phyloP scores from a whole-genome alignment of 2,329 filamentous ascomycete species.

The Talaromyces verruculosus region DNA sequence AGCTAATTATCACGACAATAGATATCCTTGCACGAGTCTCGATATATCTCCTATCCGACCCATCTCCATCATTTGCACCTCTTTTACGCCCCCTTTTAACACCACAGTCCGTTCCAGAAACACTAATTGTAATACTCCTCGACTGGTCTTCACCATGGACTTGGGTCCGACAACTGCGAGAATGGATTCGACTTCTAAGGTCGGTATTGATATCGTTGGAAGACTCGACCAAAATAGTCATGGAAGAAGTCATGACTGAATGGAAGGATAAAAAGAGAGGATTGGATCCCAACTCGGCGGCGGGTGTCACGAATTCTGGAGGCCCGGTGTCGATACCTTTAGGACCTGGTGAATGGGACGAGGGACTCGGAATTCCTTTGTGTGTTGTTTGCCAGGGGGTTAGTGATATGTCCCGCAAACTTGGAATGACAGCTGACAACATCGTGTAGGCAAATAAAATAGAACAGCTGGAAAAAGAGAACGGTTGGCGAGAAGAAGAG shows the following conservation, averaged over 20 bases:
- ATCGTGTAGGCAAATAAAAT: slow-evolving; percentile 73
- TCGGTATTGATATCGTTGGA: slow-evolving; percentile 73
- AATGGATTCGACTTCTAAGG: slow-evolving; percentile 83
- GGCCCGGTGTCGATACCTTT: slow-evolving; percentile 71
- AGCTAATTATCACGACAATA: slow-evolving; percentile 36
- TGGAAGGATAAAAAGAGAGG: slow-evolving; percentile 77
- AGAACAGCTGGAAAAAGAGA: slow-evolving; percentile 82
- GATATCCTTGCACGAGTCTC: slow-evolving; percentile 89
- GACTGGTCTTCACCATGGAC: slow-evolving; percentile 94
- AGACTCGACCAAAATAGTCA: slow-evolving; percentile 72
- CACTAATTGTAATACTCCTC: slow-evolving; percentile 83
- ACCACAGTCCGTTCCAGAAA: slow-evolving; percentile 78
- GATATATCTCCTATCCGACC: slow-evolving; percentile 82
- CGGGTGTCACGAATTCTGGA: slow-evolving; percentile 60
- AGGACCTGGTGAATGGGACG: slow-evolving; percentile 90
- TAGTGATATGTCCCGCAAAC: slow-evolving; percentile 28
- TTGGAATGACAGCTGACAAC: slow-evolving; percentile 4
- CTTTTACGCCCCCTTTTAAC: slow-evolving; percentile 83
- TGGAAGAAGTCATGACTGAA: slow-evolving; percentile 80
- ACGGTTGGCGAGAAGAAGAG: slow-evolving; percentile 91
- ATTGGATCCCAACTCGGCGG: slow-evolving; percentile 48
- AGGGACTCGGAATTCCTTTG: slow-evolving; percentile 79
- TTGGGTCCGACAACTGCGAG: slow-evolving; percentile 84
- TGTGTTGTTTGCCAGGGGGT: slow-evolving; percentile 97
- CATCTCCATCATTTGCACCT: slow-evolving; percentile 76